These are phyloP conservation scores for Ilex asprella DNA, from an alignment of 257 asterid genomes.

Conservation along the genomic window DNA sequence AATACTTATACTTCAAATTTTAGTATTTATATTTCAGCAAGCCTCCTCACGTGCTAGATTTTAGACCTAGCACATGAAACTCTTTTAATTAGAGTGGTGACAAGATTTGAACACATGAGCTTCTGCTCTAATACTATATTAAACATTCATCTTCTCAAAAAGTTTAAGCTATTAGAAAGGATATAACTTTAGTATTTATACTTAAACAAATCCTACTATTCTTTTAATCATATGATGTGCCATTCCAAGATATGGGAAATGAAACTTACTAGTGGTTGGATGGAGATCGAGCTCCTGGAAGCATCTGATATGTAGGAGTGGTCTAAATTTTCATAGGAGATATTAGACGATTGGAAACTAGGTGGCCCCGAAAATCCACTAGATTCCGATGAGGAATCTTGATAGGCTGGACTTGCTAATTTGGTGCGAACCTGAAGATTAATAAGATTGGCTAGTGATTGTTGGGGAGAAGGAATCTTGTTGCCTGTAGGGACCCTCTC, in stretches of 20 bases:
- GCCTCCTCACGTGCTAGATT: too few species aligned
- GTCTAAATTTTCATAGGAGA: constrained; percentile 25
- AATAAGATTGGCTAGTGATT: constrained; percentile 11
- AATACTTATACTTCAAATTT: too few species aligned
- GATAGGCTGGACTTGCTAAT: constrained; percentile 9
- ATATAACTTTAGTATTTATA: too few species aligned
- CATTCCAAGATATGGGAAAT: neutral
- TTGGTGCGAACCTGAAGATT: constrained; percentile 25
- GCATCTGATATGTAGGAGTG: constrained; percentile 20
- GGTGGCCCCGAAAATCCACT: constrained; percentile 26
- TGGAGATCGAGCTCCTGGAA: constrained; percentile 19
- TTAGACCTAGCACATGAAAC: too few species aligned
- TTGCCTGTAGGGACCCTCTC: constrained; percentile 15
- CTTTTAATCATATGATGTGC: neutral
- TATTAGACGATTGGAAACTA: constrained; percentile 21
- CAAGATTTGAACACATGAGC: too few species aligned
- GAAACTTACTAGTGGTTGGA: constrained; percentile 26
- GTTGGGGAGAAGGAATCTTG: constrained; percentile 23
- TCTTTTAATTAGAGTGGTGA: too few species aligned
- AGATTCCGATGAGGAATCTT: constrained; percentile 20
- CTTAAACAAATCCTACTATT: neutral
- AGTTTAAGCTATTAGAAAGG: too few species aligned
- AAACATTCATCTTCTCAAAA: too few species aligned
- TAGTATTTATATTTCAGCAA: too few species aligned
- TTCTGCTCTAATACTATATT: too few species aligned